phyloP scores from a whole-genome alignment of 140 eudicot genomes.

The Bidens hawaiensis region DNA sequence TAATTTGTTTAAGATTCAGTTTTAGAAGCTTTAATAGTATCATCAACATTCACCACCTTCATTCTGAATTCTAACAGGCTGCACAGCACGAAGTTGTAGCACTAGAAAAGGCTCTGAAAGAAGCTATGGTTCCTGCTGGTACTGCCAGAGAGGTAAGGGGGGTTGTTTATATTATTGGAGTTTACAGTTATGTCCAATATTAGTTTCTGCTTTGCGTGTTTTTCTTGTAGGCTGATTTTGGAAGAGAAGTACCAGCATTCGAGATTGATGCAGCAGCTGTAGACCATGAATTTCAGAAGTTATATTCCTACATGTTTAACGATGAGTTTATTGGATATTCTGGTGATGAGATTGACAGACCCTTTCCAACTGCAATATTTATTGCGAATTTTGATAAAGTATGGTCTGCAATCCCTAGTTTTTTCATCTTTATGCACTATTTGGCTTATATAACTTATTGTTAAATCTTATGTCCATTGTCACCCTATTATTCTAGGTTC shows the following conservation, averaged over 20 bases:
- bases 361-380: conserved; percentile 78
- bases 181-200: conserved; percentile 7
- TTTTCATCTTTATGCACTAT: not conserved
- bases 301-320: conserved; percentile 73
- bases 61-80: conserved; percentile 38
- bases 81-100: conserved; percentile 79
- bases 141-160: conserved; percentile 76
- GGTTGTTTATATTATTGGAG: conserved; percentile 7
- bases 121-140: conserved; percentile 71
- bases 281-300: conserved; percentile 68
- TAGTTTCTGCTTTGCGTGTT: conserved; percentile 14
- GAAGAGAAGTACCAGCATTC: conserved; percentile 74
- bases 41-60: no score
- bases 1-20: conserved; percentile 6
- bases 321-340: conserved; percentile 46
- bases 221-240: conserved; percentile 60
- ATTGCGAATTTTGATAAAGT: conserved; percentile 84
- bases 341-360: conserved; percentile 58
- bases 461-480: not conserved
- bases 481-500: not conserved
- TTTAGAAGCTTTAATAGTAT: no score
- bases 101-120: conserved; percentile 68
- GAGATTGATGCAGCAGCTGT: conserved; percentile 79
- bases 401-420: conserved; percentile 14
- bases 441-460: conserved; percentile 1